Percentiles rank a stretch among this genome's conserved stretches.
phyloP scores from a whole-genome alignment of 306 rosid genomes.

The Trifolium repens region DNA sequence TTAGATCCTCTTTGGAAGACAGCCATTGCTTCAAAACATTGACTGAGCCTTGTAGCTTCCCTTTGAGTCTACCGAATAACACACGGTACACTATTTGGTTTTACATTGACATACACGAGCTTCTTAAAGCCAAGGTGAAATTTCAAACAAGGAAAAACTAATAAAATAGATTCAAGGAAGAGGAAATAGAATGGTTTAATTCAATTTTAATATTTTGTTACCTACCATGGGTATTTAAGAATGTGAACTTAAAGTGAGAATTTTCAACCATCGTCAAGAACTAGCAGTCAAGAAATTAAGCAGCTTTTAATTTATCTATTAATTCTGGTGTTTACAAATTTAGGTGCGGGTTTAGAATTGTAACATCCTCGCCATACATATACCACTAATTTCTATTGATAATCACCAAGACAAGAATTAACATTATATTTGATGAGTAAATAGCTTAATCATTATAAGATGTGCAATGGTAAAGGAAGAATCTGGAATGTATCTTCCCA shows the following conservation, averaged over 20 bases:
- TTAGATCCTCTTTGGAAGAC: constrained; percentile 13
- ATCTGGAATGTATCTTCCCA: background rate
- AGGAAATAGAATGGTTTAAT: background rate
- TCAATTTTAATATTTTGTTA: background rate
- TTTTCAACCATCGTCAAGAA: background rate
- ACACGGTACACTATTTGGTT: background rate
- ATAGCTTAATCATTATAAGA: background rate
- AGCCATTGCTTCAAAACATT: constrained; percentile 30
- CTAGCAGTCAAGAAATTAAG: background rate
- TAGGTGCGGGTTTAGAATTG: background rate
- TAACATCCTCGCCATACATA: background rate
- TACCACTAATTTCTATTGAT: background rate
- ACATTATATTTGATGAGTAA: background rate
- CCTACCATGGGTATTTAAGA: background rate
- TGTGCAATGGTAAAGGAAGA: background rate
- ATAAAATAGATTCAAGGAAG: background rate
- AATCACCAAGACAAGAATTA: background rate
- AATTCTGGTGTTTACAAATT: background rate
- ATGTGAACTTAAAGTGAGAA: background rate
- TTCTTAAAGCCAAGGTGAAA: background rate
- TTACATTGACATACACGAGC: background rate
- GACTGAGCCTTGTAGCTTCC: constrained; percentile 21
- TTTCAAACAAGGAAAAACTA: background rate
- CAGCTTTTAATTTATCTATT: background rate
- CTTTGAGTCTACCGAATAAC: background rate